Conservation (phyloP, 2,329 filamentous ascomycete genomes). For the Leptographium procerum region DNA sequence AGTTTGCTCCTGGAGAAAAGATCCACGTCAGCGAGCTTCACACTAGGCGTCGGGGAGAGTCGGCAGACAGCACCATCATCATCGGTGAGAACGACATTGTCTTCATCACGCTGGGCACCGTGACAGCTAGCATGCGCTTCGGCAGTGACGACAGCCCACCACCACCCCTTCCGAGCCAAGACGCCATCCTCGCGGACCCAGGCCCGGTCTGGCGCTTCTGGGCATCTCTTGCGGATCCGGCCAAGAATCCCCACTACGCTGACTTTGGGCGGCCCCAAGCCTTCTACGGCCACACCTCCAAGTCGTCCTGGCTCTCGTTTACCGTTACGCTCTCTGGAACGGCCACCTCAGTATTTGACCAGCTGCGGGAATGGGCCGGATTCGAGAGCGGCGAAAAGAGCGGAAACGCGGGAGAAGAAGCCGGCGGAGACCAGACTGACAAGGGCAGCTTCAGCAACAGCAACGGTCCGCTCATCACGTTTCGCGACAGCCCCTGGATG, state of each 20-base stretch:
- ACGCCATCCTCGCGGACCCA: slow-evolving; percentile 15
- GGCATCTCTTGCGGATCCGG: slow-evolving; percentile 20
- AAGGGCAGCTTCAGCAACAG: slow-evolving; percentile 3
- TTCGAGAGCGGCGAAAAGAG: not conserved
- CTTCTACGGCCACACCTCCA: slow-evolving; percentile 22
- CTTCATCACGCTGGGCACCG: slow-evolving; percentile 23
- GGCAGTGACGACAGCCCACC: slow-evolving; percentile 19
- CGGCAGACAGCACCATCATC: not conserved
- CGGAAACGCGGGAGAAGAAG: not conserved
- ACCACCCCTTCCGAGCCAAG: slow-evolving; percentile 13
- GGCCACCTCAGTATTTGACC: slow-evolving; percentile 19
- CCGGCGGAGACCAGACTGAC: not conserved
- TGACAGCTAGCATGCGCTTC: slow-evolving; percentile 19
- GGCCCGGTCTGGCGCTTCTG: slow-evolving; percentile 27
- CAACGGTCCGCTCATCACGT: slow-evolving; percentile 19
- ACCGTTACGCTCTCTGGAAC: slow-evolving; percentile 21
- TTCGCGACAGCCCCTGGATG: slow-evolving; percentile 26
- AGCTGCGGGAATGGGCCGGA: slow-evolving; percentile 13
- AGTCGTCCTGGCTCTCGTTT: slow-evolving; percentile 25
- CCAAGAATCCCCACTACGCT: slow-evolving; percentile 11
- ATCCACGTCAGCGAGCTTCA: not conserved
- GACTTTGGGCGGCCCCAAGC: slow-evolving; percentile 26
- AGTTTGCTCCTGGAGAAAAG: slow-evolving; percentile 1
- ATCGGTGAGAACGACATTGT: slow-evolving; percentile 20
- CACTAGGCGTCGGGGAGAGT: not conserved